phyloP scores from a whole-genome alignment of 2,329 filamentous ascomycete genomes.

The Clathrospora elynae region DNA sequence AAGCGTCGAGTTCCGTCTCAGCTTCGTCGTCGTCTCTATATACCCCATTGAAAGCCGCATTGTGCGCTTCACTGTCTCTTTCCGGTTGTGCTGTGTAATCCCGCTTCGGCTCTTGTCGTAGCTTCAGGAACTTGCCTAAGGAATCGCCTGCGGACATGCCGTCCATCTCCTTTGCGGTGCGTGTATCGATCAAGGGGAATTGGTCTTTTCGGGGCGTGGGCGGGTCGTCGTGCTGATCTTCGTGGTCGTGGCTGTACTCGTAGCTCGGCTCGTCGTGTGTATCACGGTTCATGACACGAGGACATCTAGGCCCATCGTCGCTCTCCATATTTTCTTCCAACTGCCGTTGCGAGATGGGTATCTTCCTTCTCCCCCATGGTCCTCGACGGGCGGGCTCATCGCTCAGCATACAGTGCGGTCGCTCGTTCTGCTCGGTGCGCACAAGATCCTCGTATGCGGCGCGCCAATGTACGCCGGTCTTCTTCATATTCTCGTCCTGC shows the following conservation, averaged over 20 bases:
- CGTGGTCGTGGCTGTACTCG: slow-evolving; percentile 41
- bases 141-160: too few relatives aligned
- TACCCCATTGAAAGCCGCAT: slow-evolving; percentile 1
- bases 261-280: slow-evolving; percentile 40
- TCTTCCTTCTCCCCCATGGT: slow-evolving; percentile 13
- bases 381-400: background rate
- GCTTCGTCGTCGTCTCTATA: slow-evolving; percentile 5
- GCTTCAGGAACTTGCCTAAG: too few relatives aligned
- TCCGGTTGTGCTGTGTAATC: slow-evolving; percentile 8
- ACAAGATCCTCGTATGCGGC: slow-evolving; percentile 66
- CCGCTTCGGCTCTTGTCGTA: background rate
- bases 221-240: slow-evolving; percentile 44
- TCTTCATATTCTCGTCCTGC: slow-evolving; percentile 47
- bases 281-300: background rate
- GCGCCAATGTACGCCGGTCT: slow-evolving; percentile 55
- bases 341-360: slow-evolving; percentile 4
- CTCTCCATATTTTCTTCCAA: slow-evolving; percentile 7
- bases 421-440: slow-evolving; percentile 41
- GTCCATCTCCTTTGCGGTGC: background rate
- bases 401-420: slow-evolving; percentile 6
- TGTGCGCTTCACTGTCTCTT: background rate
- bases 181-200: background rate
- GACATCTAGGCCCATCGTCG: background rate
- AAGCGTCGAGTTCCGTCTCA: slow-evolving; percentile 59
- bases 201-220: slow-evolving; percentile 34